These are phyloP conservation scores for Mycena galopus DNA, from an alignment of 768 basidiomycete species.

Conservation along the genomic window DNA sequence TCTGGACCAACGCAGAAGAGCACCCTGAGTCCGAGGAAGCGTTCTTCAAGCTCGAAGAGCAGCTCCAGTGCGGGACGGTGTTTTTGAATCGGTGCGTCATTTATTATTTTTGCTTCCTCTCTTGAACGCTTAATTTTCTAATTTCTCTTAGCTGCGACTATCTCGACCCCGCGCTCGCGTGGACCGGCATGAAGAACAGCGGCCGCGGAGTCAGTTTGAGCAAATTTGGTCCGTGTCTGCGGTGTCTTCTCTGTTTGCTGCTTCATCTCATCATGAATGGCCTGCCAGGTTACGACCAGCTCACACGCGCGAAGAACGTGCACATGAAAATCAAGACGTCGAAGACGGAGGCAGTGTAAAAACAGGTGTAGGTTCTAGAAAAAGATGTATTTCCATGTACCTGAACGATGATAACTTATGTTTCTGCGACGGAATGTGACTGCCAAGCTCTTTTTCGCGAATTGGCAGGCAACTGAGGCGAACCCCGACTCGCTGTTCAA, in stretches of 20 bases:
- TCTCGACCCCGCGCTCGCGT: constrained; percentile 92
- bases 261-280: constrained; percentile 3
- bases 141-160: constrained; percentile 75
- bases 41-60: constrained; percentile 77
- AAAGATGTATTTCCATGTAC: too few relatives aligned
- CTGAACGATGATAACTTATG: too few relatives aligned
- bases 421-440: too few relatives aligned
- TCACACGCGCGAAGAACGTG: constrained; percentile 84
- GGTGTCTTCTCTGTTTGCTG: background rate
- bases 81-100: constrained; percentile 83
- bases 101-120: background rate
- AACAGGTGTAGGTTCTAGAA: too few relatives aligned
- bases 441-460: too few relatives aligned
- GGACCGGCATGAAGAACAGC: constrained; percentile 95
- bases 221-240: constrained; percentile 76
- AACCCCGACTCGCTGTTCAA: too few relatives aligned
- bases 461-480: too few relatives aligned
- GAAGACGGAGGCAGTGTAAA: constrained; percentile 20
- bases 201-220: constrained; percentile 93
- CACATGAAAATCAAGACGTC: constrained; percentile 84
- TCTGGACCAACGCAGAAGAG: constrained; percentile 87
- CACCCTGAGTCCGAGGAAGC: constrained; percentile 73
- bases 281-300: constrained; percentile 88
- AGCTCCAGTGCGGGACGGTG: constrained; percentile 91
- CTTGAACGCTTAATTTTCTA: background rate